Evolutionary conservation across 768 basidiomycete genomes (phyloP).

Genomic region (Tylopilus felleus): DNA sequence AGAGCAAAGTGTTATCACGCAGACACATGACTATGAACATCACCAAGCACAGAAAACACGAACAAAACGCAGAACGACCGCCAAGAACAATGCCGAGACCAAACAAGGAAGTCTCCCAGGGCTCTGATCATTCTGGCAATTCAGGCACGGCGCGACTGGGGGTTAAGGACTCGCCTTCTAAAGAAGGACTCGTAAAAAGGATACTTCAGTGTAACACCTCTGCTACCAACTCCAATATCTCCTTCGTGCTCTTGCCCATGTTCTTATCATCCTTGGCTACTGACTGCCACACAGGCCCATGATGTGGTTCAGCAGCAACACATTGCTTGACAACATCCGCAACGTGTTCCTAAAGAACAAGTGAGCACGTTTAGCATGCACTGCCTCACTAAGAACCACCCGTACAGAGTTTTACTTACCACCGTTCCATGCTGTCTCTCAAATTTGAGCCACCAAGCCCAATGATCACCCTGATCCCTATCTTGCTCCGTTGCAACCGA

Average conservation of each 20-base stretch:
- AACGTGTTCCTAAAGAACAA: constrained; percentile 54
- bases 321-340: constrained; percentile 70
- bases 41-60: too few relatives aligned
- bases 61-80: too few relatives aligned
- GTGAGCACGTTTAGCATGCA: too few relatives aligned
- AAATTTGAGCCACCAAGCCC: constrained; percentile 98
- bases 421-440: constrained; percentile 86
- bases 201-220: constrained; percentile 35
- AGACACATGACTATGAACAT: too few relatives aligned
- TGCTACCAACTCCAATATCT: constrained; percentile 70
- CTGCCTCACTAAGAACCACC: too few relatives aligned
- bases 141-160: too few relatives aligned
- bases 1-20: too few relatives aligned
- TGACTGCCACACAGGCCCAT: constrained; percentile 79
- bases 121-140: too few relatives aligned
- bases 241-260: constrained; percentile 56
- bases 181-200: too few relatives aligned
- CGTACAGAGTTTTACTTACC: constrained; percentile 47
- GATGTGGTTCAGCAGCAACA: constrained; percentile 78
- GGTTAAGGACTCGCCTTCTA: too few relatives aligned
- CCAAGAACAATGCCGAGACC: too few relatives aligned
- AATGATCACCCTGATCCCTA: constrained; percentile 79
- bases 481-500: constrained; percentile 56
- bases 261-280: constrained; percentile 80
- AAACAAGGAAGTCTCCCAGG: too few relatives aligned